Evolutionary conservation across 805 yeast species (phyloP).

Genomic region (Citeromyces nyonsensis): DNA sequence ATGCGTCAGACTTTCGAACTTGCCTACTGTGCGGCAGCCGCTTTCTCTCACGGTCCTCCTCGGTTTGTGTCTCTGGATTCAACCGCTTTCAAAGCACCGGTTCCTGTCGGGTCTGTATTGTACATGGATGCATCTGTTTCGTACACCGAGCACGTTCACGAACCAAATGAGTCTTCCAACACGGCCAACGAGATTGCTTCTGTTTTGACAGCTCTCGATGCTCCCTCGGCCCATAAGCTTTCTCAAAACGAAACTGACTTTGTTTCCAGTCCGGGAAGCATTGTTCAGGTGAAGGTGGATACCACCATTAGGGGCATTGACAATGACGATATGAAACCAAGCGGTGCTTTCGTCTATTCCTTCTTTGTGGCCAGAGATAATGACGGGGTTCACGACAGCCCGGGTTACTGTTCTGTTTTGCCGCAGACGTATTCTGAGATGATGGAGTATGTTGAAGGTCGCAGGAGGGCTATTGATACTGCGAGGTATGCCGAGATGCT

Average conservation of each 20-base stretch:
- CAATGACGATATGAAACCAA: conserved; percentile 42
- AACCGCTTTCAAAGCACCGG: conserved; percentile 86
- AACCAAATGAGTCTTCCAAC: conserved; percentile 9
- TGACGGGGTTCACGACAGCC: conserved; percentile 19
- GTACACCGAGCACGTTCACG: conserved; percentile 69
- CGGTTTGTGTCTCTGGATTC: conserved; percentile 83
- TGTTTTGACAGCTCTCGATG: conserved; percentile 28
- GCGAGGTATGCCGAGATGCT: conserved; percentile 36
- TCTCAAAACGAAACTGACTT: conserved; percentile 38
- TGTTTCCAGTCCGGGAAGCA: conserved; percentile 66
- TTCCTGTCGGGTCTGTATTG: conserved; percentile 86
- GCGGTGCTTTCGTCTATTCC: conserved; percentile 82
- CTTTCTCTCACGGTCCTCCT: conserved; percentile 74
- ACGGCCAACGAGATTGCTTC: conserved; percentile 10
- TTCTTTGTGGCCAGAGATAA: conserved; percentile 65
- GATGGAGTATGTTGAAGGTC: conserved; percentile 83
- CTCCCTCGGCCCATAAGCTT: conserved; percentile 41
- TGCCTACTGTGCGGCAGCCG: conserved; percentile 87
- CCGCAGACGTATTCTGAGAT: conserved; percentile 85
- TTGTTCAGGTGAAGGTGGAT: conserved; percentile 82
- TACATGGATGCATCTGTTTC: conserved; percentile 72
- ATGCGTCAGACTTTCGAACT: conserved; percentile 87
- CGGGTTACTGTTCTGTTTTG: conserved; percentile 61
- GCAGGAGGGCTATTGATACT: conserved; percentile 79
- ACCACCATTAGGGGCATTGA: conserved; percentile 62